Evolutionary conservation across 1,139 yeast species (phyloP), one percentile per base, ranked within the genome.

Genomic region (Diutina sp.): DNA sequence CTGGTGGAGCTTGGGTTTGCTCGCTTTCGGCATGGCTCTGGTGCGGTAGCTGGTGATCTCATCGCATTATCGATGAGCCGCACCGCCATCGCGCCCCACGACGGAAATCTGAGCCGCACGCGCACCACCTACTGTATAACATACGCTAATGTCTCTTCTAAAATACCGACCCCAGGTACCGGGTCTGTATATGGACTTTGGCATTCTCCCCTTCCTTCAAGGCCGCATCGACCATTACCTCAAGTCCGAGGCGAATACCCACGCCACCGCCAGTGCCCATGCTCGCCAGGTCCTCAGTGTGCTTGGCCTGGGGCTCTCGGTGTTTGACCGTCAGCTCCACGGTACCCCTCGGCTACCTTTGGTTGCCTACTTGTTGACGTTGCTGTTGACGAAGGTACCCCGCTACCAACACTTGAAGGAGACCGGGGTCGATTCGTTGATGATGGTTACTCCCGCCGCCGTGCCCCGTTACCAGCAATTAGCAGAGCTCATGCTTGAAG

Each of bases 11-110:
- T 77, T 79, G 70, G 80, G 81, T 61, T 74, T 79, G 38, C 77
- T 77, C 30, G 80, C 83, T 63, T 80, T 81, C 47, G 78, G 82
- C 86, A 80, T 83, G 52, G 21, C 25, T 21, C 25, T 21, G 25
- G 6, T 12, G 51, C 21, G 16, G 16, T 46, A 4, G 32, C 12
- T 21, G n/a, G n/a, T 46, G 25, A 12, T 46, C 50, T 18, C 16
- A 25, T 46, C 50, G 41, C 41, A 35, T 35, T 12, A 35, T 35
- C n/a, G 12, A 11, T 11, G n/a, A 12, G 41, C n/a, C n/a, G 41
- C 41, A 9, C 41, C 16, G 41, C 35, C 35, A 32, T 32, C 35
- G 35, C 35, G 8, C 38, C 38, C 38, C 38, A 32, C 38, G 9
- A 32, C 38, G 12, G 35, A 32, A 32, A 21, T 21, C 25, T 21